Evolutionary conservation across 1,284 basidiomycete species (phyloP).

Genomic region (Trametes versicolor): DNA sequence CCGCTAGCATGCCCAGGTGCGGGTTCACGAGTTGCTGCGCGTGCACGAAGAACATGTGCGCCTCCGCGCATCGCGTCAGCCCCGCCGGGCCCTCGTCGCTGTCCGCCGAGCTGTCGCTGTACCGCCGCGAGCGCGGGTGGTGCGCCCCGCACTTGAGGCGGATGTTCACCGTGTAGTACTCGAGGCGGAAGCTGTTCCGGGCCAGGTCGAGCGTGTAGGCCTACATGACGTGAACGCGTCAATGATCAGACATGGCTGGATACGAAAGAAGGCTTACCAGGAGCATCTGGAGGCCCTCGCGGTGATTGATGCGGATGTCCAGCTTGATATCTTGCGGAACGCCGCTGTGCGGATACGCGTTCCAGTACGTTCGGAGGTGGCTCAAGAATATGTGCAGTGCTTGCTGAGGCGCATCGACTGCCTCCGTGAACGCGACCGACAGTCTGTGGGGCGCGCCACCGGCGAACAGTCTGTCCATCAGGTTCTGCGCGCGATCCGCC

Average conservation of each 20-base stretch:
- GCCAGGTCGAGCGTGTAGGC: background rate
- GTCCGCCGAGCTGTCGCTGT: background rate
- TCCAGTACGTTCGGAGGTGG: constrained; percentile 4
- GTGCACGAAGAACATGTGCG: constrained; percentile 1
- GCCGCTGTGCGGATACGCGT: background rate
- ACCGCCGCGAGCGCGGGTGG: background rate
- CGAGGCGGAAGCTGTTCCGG: background rate
- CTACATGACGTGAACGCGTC: background rate
- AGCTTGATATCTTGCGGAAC: constrained; percentile 1
- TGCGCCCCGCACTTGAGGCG: background rate
- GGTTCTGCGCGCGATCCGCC: background rate
- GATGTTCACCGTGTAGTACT: constrained; percentile 1
- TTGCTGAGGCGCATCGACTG: background rate
- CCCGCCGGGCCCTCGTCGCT: background rate
- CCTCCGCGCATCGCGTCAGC: background rate
- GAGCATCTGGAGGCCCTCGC: background rate
- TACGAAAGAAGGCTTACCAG: background rate
- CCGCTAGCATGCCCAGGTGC: background rate
- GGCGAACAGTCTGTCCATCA: background rate
- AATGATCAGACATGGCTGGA: background rate
- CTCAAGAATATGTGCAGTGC: background rate
- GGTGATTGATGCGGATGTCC: background rate
- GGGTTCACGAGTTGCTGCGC: background rate
- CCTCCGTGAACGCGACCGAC: background rate
- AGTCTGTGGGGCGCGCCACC: background rate